Conservation (phyloP, 768 basidiomycete genomes). For the Heimioporus sp. region DNA sequence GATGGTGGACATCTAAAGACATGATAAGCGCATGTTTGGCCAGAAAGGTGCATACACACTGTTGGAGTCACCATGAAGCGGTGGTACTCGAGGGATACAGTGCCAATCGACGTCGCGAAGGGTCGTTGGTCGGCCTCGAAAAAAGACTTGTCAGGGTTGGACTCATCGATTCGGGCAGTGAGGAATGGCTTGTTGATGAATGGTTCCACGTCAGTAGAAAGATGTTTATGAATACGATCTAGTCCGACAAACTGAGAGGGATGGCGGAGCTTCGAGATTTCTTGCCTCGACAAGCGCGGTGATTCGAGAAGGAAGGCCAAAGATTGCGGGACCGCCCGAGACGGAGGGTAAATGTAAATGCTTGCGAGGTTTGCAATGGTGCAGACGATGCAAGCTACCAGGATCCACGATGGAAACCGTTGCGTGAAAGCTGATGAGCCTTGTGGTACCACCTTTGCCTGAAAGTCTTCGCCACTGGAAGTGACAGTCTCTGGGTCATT, state of each 20-base stretch:
- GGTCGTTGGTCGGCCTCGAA: not conserved
- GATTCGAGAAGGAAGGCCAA: conserved; percentile 3
- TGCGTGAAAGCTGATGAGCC: not conserved
- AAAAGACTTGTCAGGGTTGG: not conserved
- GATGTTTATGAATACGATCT: conserved; percentile 17
- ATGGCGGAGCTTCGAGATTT: conserved; percentile 19
- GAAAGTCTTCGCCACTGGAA: not conserved
- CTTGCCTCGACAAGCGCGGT: conserved; percentile 5
- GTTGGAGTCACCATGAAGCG: conserved; percentile 1
- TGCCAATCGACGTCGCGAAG: not conserved
- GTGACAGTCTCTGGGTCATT: not conserved
- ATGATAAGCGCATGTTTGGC: not conserved
- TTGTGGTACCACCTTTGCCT: not conserved
- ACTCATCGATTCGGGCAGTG: conserved; percentile 1
- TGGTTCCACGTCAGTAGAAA: conserved; percentile 2
- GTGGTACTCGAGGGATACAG: not conserved
- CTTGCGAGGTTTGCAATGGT: conserved; percentile 5
- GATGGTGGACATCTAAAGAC: conserved; percentile 1
- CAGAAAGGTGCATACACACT: not conserved
- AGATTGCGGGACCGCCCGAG: not conserved
- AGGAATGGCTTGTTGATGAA: conserved; percentile 6
- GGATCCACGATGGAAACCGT: not conserved
- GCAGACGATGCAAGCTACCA: conserved; percentile 4
- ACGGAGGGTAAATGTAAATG: conserved; percentile 2
- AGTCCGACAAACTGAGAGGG: conserved; percentile 32